phyloP scores from a whole-genome alignment of 1,284 basidiomycete genomes.

The Apiotrichum siamense region DNA sequence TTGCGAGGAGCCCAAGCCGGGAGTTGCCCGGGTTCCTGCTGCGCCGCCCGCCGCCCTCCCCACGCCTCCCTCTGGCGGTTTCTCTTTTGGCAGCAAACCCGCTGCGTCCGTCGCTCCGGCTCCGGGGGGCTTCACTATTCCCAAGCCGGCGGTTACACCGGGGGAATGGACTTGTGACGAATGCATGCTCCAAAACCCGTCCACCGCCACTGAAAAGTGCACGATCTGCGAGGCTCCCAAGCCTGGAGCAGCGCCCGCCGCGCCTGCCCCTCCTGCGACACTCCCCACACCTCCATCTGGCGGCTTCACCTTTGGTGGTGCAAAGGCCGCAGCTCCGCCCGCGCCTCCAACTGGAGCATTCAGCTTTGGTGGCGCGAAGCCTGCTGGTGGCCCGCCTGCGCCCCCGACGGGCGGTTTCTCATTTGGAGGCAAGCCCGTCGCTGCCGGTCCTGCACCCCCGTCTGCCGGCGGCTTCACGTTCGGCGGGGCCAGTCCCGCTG shows the following conservation, averaged over 20 bases:
- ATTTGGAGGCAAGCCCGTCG: background rate
- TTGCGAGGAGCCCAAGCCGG: constrained; percentile 51
- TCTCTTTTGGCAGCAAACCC: constrained; percentile 1
- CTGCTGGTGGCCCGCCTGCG: background rate
- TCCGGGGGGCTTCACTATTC: constrained; percentile 17
- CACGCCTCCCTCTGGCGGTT: constrained; percentile 4
- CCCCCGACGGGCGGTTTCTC: constrained; percentile 3
- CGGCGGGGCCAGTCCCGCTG: constrained; percentile 23
- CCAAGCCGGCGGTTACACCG: constrained; percentile 20
- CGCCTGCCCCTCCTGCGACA: background rate
- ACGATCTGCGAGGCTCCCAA: background rate
- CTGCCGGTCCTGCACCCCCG: background rate
- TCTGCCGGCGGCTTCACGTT: constrained; percentile 10
- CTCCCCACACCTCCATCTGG: background rate
- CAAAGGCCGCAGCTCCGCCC: background rate
- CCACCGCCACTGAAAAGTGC: background rate
- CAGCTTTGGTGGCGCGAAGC: constrained; percentile 12
- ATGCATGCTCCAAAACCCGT: background rate
- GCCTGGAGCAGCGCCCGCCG: background rate
- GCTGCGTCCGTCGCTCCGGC: background rate
- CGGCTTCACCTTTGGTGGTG: constrained; percentile 3
- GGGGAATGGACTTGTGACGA: background rate
- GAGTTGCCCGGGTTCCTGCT: background rate
- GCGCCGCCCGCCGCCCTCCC: background rate
- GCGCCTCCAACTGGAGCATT: constrained; percentile 8